Evolutionary conservation across 768 basidiomycete species (phyloP), one percentile per base, ranked within the genome.

Genomic region (Coprinellus micaceus): DNA sequence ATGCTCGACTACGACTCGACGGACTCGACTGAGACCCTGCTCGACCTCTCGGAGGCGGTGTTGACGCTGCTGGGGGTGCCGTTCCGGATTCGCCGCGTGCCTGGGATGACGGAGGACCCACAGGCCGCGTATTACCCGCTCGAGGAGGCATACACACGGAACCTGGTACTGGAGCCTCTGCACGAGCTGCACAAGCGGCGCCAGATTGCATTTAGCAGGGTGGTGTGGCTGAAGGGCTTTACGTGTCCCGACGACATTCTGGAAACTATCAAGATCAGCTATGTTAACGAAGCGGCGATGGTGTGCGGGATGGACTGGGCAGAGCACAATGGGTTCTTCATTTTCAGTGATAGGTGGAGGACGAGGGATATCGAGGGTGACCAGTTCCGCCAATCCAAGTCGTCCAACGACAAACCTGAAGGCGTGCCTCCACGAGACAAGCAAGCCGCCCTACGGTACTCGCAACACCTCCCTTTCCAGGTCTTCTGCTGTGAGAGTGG

Each of bases 221-320:
- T 98, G 36, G 82, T 99, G 44, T 99, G 97, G 97, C 79, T 98
- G 59, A 99, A 98, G 66, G 97, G 97, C 0, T 99, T 99, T 69
- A 98, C 97, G 0, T 99, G 97, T 67, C 97, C 97, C 2, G 96
- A 94, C 65, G 97, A 99, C 69, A 94, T 99, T 47, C 77, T 99
- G 51, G 97, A 99, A 72, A 96, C 91, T 22, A 85, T 98, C 67
- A 86, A 94, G 60, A 88, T 98, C 58, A 92, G 89, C 67, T 80
- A 89, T 61, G 81, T 82, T 29, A 99, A 98, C 67, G 84, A 94
- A 61, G 97, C 97, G 2, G 92, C 94, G 0, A 93, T 99, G 92
- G 94, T 98, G 1, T 98, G 97, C 67, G 96, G 95, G n/a, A 98
- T 98, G 96, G 97, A 99, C 67, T 99, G 97, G 97, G 96, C 94